Conservation (phyloP, 148 eudicot genomes). For the Camellia japonica region DNA sequence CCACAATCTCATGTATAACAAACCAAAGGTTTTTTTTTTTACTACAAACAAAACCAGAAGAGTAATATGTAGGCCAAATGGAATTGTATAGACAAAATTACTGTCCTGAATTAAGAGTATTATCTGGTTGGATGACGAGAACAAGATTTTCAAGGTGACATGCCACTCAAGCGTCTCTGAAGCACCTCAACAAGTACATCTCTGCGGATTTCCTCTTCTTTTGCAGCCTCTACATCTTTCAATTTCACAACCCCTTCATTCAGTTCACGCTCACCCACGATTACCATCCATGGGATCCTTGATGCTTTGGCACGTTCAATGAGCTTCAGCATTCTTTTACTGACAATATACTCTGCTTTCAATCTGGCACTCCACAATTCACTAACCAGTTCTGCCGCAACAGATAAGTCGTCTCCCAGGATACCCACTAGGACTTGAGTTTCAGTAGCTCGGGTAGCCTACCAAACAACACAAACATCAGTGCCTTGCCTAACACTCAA, state of each 20-base stretch:
- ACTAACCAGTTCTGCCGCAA: slow-evolving; percentile 66
- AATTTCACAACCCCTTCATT: slow-evolving; percentile 65
- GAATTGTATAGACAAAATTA: too few relatives aligned
- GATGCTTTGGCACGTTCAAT: slow-evolving; percentile 67
- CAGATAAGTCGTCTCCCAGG: slow-evolving; percentile 58
- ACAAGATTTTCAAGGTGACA: slow-evolving; percentile 17
- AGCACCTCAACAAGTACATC: slow-evolving; percentile 56
- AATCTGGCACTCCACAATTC: slow-evolving; percentile 73
- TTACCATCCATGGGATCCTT: slow-evolving; percentile 71
- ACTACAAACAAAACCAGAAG: too few relatives aligned
- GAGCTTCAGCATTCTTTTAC: slow-evolving; percentile 66
- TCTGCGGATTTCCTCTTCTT: slow-evolving; percentile 49
- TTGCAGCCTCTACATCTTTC: slow-evolving; percentile 49
- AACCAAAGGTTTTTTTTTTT: too few relatives aligned
- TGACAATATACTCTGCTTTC: slow-evolving; percentile 58
- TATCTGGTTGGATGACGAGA: neutral
- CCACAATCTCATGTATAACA: too few relatives aligned
- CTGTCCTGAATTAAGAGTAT: neutral
- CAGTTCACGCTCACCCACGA: slow-evolving; percentile 71
- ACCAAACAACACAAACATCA: slow-evolving; percentile 17
- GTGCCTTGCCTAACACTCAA: neutral
- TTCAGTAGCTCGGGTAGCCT: slow-evolving; percentile 79
- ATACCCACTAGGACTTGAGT: slow-evolving; percentile 86
- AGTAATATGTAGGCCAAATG: too few relatives aligned
- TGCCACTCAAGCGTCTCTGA: slow-evolving; percentile 30